Evolutionary conservation across 2,329 filamentous ascomycete species (phyloP).

Genomic region (Colletotrichum acutatum): DNA sequence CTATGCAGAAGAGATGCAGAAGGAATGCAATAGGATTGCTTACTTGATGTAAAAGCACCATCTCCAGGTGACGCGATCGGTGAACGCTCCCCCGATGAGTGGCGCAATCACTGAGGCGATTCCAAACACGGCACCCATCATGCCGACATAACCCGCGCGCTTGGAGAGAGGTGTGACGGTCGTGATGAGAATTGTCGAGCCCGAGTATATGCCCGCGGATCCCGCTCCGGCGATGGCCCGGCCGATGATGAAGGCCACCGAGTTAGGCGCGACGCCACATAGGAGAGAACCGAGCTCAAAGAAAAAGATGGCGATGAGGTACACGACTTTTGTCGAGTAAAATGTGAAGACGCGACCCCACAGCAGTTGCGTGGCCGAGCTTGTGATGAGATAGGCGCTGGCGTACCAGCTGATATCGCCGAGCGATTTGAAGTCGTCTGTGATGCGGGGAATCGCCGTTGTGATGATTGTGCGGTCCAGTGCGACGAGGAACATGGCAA

Average conservation of each 20-base stretch:
- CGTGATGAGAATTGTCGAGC: constrained; percentile 50
- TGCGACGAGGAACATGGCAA: constrained; percentile 39
- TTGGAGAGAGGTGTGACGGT: constrained; percentile 34
- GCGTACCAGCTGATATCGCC: background rate
- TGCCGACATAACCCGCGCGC: too few relatives aligned
- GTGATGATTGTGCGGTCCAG: constrained; percentile 39
- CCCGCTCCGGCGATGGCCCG: constrained; percentile 50
- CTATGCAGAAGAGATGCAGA: too few relatives aligned
- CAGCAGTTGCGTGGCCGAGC: constrained; percentile 40
- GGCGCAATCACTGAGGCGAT: constrained; percentile 45
- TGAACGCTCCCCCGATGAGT: constrained; percentile 43
- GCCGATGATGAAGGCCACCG: constrained; percentile 48
- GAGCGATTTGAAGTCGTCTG: background rate
- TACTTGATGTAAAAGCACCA: constrained; percentile 38
- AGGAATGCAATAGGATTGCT: too few relatives aligned
- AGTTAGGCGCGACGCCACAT: constrained; percentile 43
- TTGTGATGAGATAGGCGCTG: constrained; percentile 36
- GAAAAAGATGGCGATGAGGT: constrained; percentile 38
- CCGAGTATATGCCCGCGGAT: constrained; percentile 47
- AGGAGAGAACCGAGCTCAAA: constrained; percentile 41
- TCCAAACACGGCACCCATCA: constrained; percentile 46
- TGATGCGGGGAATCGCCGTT: background rate
- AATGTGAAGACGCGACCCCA: constrained; percentile 44
- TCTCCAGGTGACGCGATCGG: constrained; percentile 44
- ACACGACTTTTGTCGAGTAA: constrained; percentile 43